A percentile compares a stretch with the other conserved stretches of the same genome.
phyloP scores from a whole-genome alignment of 2,329 filamentous ascomycete genomes.

The Trichoderma afroharzianum region DNA sequence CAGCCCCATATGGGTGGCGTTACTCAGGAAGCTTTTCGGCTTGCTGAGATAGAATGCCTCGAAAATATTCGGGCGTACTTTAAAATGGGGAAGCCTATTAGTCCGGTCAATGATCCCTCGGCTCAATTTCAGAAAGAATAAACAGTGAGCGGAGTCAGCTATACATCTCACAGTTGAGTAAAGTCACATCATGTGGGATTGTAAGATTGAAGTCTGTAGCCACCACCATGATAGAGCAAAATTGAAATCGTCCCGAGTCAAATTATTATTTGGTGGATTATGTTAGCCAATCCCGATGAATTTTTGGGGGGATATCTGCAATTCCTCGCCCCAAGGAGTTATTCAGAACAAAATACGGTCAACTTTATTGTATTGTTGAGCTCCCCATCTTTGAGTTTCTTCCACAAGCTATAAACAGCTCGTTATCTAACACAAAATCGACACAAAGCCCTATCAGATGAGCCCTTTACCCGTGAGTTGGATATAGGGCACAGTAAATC shows the following conservation, averaged over 20 bases:
- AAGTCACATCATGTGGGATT: background rate
- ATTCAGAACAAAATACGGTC: no score
- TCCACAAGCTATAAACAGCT: no score
- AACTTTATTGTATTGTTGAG: no score
- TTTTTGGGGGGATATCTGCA: background rate
- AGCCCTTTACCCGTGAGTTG: no score
- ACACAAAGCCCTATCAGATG: no score
- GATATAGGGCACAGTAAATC: no score
- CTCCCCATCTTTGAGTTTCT: no score
- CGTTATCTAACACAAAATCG: no score
- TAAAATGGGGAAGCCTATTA: background rate
- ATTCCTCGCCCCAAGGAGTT: background rate
- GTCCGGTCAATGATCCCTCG: background rate
- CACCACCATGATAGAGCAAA: background rate
- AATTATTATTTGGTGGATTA: background rate
- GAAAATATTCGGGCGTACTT: background rate
- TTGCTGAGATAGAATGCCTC: background rate
- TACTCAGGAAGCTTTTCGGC: background rate
- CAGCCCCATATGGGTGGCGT: background rate
- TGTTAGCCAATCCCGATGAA: background rate
- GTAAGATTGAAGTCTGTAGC: background rate
- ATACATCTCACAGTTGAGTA: background rate
- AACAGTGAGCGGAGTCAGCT: background rate
- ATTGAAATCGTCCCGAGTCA: background rate
- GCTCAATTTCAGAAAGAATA: background rate